Percentiles rank a stretch among this genome's conserved stretches.
Evolutionary conservation across 2,329 filamentous ascomycete species (phyloP).

Genomic region (Microsporum canis): DNA sequence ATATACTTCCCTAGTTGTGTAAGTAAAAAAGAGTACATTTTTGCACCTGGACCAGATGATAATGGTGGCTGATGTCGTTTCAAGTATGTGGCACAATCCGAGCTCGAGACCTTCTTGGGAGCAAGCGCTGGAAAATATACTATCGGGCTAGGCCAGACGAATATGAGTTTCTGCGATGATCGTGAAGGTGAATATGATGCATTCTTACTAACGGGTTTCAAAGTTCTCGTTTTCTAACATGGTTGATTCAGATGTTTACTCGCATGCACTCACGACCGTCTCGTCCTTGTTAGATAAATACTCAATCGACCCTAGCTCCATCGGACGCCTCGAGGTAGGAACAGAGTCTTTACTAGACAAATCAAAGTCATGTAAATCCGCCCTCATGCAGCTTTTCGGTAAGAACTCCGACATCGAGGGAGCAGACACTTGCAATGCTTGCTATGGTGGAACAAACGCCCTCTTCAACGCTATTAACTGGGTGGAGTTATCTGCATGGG

Average conservation of each 20-base stretch:
- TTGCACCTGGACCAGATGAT: neutral
- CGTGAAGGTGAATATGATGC: conserved; percentile 56
- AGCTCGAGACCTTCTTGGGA: conserved; percentile 78
- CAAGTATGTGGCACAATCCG: conserved; percentile 71
- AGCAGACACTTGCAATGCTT: conserved; percentile 67
- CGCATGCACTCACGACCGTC: conserved; percentile 64
- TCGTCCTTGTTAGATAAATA: conserved; percentile 73
- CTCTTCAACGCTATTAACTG: conserved; percentile 68
- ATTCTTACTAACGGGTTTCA: neutral
- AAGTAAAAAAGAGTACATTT: conserved; percentile 22
- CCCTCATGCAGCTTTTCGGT: conserved; percentile 67
- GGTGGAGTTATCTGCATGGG: conserved; percentile 78
- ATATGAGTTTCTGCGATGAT: conserved; percentile 87
- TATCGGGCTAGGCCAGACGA: conserved; percentile 79
- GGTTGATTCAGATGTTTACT: conserved; percentile 64
- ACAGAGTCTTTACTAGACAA: conserved; percentile 73
- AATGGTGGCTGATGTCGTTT: neutral
- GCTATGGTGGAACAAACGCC: conserved; percentile 71
- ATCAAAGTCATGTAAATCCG: conserved; percentile 73
- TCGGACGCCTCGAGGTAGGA: conserved; percentile 67
- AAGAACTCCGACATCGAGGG: conserved; percentile 70
- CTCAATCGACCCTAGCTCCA: conserved; percentile 62
- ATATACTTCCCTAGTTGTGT: conserved; percentile 82
- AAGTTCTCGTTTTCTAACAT: neutral
- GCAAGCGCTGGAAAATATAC: conserved; percentile 76